These are phyloP conservation scores for Ramaria rubella DNA, from an alignment of 768 basidiomycete species.

Conservation along the genomic window DNA sequence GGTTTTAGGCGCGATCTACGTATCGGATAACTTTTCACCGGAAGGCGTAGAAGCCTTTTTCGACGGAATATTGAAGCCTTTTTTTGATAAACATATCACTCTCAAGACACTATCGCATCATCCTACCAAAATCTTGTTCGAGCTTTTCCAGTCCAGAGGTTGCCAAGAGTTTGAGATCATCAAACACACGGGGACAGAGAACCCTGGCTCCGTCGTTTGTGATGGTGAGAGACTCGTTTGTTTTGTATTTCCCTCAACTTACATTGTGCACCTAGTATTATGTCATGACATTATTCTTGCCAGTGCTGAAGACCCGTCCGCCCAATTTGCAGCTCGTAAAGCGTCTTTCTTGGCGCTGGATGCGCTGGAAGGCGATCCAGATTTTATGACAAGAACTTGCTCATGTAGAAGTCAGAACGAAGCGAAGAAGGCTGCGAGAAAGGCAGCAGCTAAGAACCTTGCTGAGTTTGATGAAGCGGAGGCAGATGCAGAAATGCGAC, in stretches of 20 bases:
- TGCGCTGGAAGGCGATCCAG: conserved; percentile 56
- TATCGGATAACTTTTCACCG: conserved; percentile 65
- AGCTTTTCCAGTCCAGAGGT: conserved; percentile 64
- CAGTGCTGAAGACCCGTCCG: conserved; percentile 45
- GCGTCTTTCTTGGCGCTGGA: conserved; percentile 64
- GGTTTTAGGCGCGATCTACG: conserved; percentile 69
- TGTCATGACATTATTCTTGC: conserved; percentile 62
- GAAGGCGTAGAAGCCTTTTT: conserved; percentile 60
- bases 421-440: conserved; percentile 33
- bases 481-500: conserved; percentile 6
- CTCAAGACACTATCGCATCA: conserved; percentile 68
- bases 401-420: conserved; percentile 46
- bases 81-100: conserved; percentile 70
- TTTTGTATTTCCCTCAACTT: conserved; percentile 6
- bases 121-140: conserved; percentile 69
- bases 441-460: conserved; percentile 19
- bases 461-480: conserved; percentile 20
- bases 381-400: conserved; percentile 57
- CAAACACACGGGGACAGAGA: conserved; percentile 34
- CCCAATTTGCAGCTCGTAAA: conserved; percentile 48
- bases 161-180: conserved; percentile 59
- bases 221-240: conserved; percentile 37
- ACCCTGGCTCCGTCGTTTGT: conserved; percentile 35
- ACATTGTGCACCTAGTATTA: conserved; percentile 41
- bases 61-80: conserved; percentile 62